These are phyloP conservation scores for Peribolospora baueri DNA, from an alignment of 768 basidiomycete species.

Conservation along the genomic window DNA sequence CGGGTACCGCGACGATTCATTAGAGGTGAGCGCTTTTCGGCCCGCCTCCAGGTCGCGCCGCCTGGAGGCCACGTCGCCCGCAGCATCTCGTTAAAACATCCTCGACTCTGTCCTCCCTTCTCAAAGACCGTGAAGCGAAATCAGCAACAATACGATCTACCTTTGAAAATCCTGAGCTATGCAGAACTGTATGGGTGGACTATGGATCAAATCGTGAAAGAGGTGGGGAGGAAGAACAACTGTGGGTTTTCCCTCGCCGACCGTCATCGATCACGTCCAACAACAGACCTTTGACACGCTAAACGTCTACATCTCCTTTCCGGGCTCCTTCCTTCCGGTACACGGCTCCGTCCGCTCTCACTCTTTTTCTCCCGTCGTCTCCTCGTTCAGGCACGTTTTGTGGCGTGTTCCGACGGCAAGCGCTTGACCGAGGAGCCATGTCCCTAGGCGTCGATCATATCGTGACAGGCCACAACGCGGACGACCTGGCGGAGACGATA, in stretches of 20 bases:
- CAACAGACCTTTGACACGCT: background rate
- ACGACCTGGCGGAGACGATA: slow-evolving; percentile 96
- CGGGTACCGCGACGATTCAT: slow-evolving; percentile 87
- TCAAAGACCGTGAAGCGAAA: slow-evolving; percentile 86
- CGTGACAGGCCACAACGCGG: slow-evolving; percentile 95
- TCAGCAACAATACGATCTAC: slow-evolving; percentile 79
- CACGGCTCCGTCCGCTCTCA: background rate
- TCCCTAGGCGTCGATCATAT: slow-evolving; percentile 81
- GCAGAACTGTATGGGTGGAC: slow-evolving; percentile 97
- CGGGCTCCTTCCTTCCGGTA: background rate
- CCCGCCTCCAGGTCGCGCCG: background rate
- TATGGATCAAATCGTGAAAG: slow-evolving; percentile 87
- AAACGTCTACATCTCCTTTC: background rate
- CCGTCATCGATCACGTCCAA: background rate
- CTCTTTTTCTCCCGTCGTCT: background rate
- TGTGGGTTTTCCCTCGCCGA: slow-evolving; percentile 25
- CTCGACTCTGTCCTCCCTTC: background rate
- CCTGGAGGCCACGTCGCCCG: background rate
- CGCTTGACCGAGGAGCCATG: slow-evolving; percentile 79
- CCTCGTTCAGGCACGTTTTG: slow-evolving; percentile 48
- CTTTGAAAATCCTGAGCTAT: slow-evolving; percentile 86
- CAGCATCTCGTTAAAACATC: background rate
- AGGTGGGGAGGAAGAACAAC: slow-evolving; percentile 89
- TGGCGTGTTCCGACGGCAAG: slow-evolving; percentile 88
- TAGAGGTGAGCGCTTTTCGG: slow-evolving; percentile 36